phyloP scores from a whole-genome alignment of 306 rosid genomes.

The Fragaria ananassa region DNA sequence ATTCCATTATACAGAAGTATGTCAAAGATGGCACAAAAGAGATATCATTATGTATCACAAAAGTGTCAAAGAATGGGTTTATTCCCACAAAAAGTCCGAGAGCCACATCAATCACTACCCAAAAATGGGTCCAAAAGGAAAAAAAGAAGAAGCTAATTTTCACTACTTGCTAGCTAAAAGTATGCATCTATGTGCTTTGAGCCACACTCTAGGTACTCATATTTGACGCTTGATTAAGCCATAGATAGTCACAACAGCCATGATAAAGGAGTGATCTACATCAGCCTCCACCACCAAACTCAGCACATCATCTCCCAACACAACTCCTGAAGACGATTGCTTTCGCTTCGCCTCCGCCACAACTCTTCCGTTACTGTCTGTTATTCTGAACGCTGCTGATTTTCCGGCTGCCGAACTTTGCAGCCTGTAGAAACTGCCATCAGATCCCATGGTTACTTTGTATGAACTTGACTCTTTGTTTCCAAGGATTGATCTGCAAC shows the following conservation, averaged over 20 bases:
- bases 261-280: constrained; percentile 34
- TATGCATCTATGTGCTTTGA: neutral
- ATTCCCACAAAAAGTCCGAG: neutral
- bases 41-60: neutral
- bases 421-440: constrained; percentile 19
- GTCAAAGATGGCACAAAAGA: neutral
- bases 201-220: neutral
- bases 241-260: constrained; percentile 45
- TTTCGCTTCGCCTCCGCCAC: constrained; percentile 30
- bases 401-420: constrained; percentile 26
- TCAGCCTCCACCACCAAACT: constrained; percentile 32
- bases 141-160: neutral
- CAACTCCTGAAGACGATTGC: constrained; percentile 21
- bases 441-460: constrained; percentile 7
- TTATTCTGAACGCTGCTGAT: constrained; percentile 24
- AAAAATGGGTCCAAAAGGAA: neutral
- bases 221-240: constrained; percentile 29
- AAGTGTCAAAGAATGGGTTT: neutral
- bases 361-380: constrained; percentile 19
- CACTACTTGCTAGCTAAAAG: neutral
- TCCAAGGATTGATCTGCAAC: constrained; percentile 3
- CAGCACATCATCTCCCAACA: constrained; percentile 40
- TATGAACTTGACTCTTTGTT: neutral
- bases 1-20: neutral
- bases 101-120: neutral